phyloP scores from a whole-genome alignment of 495 filamentous ascomycete species.

The Aspergillus conjunctus region DNA sequence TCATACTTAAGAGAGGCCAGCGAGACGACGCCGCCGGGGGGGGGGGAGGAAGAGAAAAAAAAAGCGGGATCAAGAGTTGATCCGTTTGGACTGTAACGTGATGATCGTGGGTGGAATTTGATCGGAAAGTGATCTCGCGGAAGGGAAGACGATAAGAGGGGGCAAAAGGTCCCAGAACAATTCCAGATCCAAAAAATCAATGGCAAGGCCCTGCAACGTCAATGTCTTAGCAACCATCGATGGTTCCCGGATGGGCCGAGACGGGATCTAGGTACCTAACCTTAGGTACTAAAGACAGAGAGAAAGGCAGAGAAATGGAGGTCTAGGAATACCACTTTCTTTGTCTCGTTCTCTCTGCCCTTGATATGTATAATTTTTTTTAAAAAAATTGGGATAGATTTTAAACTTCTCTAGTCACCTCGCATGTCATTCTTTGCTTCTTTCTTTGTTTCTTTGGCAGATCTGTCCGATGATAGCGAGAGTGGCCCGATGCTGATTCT shows the following conservation, averaged over 20 bases:
- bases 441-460: slow-evolving; percentile 20
- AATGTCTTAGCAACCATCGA: slow-evolving; percentile 22
- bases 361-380: not conserved
- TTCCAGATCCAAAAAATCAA: slow-evolving; percentile 11
- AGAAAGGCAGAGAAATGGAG: not conserved
- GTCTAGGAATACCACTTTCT: not conserved
- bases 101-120: slow-evolving; percentile 18
- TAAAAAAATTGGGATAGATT: not conserved
- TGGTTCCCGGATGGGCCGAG: slow-evolving; percentile 4
- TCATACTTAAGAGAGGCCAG: slow-evolving; percentile 11
- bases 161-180: slow-evolving; percentile 1
- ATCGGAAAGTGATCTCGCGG: slow-evolving; percentile 24
- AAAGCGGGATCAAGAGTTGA: slow-evolving; percentile 21
- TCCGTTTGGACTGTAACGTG: slow-evolving; percentile 13
- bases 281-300: not conserved
- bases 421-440: slow-evolving; percentile 19
- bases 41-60: too few relatives aligned
- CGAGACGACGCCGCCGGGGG: too few relatives aligned
- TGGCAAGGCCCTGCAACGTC: slow-evolving; percentile 21
- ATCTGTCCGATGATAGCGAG: slow-evolving; percentile 13
- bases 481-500: not conserved
- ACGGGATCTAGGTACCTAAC: slow-evolving; percentile 2
- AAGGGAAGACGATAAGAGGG: not conserved
- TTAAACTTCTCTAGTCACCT: not conserved
- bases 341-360: slow-evolving; percentile 5